Evolutionary conservation across 1,284 basidiomycete species (phyloP).

Genomic region (Inonotus obliquus): DNA sequence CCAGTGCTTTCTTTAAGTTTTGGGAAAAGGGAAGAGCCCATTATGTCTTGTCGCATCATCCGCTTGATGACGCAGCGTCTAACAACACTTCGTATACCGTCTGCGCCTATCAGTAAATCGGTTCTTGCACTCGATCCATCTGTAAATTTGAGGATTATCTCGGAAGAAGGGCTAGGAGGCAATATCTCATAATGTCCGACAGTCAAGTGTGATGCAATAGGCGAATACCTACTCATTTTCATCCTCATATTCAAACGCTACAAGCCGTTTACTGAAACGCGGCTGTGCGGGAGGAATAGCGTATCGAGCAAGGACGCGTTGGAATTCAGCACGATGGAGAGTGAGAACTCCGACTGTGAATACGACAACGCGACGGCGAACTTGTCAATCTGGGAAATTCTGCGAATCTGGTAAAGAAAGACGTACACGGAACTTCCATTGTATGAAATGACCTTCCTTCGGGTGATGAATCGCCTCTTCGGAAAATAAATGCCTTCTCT

Average conservation of each 20-base stretch:
- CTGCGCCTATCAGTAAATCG: conserved; percentile 20
- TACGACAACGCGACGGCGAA: no score
- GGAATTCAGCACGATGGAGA: conserved; percentile 17
- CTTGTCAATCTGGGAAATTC: neutral
- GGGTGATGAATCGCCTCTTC: conserved; percentile 1
- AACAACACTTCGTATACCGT: conserved; percentile 18
- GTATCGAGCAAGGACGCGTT: conserved; percentile 7
- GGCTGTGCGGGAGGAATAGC: conserved; percentile 4
- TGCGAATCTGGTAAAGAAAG: neutral
- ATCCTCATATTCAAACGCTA: conserved; percentile 5
- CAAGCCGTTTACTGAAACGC: conserved; percentile 15
- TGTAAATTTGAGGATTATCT: conserved; percentile 14
- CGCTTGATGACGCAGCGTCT: conserved; percentile 11
- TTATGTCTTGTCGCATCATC: neutral
- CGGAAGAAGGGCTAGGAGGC: neutral
- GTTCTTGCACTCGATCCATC: conserved; percentile 18
- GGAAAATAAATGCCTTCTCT: conserved; percentile 17
- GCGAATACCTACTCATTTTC: conserved; percentile 4
- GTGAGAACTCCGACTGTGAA: conserved; percentile 15
- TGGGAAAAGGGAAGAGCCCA: neutral
- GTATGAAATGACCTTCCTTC: conserved; percentile 13
- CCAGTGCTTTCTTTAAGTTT: neutral
- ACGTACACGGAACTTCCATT: conserved; percentile 15
- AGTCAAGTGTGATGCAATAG: neutral
- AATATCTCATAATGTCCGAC: neutral